Base-by-base conservation (phyloP, 768 basidiomycete species). In the Sarcodon aspratus region DNA sequence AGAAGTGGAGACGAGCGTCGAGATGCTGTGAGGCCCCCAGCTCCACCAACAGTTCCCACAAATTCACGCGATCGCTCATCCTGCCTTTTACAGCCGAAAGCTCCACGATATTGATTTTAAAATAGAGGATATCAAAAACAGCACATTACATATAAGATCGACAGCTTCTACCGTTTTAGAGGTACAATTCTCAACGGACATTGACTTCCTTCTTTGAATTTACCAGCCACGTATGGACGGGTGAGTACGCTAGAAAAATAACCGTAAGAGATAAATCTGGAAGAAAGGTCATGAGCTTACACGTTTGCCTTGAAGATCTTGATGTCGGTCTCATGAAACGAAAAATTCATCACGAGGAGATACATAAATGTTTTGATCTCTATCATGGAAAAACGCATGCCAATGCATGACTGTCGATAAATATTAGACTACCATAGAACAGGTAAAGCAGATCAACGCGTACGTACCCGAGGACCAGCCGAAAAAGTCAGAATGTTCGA, bases 281-380 rank as follows among this genome's bases (percentile, higher is more conserved):
- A 34, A 35, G 6, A 6, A 15, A 34, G 32, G 38, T 27, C 43
- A 17, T 5, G 9, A 1, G 63, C 72, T 5, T 54, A 75, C 56
- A 82, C 77, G 58, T 96, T 97, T 3, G 70, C 77, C 57, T 78
- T 79, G 54, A 93, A 78, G 45, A 92, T 93, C 57, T 79, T 75
- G 55, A 75, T 69, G 0, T 92, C 90, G 54, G 82, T 87, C 42
- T 75, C 73, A 0, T 82, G 84, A 51, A 97, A 90, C 6, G 63
- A 68, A 55, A 88, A 91, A 57, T 76, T 73, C 10, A 79, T 79
- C 38, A 91, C 54, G 17, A 91, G 69, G 45, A 80, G 72, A 56
- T 78, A 87, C 8, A 88, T 57, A 59, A 91, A 81, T 0, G 76
- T 72, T 66, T 91, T 91, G 54, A 88, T 80, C 66, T 92, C 87